Base-by-base conservation (phyloP, 345 rosid genomes). In the Excoecaria agallocha region DNA sequence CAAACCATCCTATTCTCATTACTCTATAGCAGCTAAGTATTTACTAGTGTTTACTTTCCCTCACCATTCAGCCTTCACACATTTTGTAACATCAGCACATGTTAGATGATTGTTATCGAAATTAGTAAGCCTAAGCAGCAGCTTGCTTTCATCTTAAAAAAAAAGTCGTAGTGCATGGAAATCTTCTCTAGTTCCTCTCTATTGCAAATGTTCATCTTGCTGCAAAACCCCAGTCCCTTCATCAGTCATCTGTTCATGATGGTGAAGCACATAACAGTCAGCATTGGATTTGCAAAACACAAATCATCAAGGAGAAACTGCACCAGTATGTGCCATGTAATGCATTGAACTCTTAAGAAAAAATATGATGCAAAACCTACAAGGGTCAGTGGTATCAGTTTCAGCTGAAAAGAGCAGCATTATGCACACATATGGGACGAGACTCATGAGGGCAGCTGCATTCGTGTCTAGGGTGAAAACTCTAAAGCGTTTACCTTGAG, bases 401-500 rank as follows among this genome's bases (percentile, higher is more conserved):
- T 13, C 51, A 64, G 20, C 22, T 15, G 38, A 63, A 9, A 37
- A 3, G 3, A 63, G 24, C 17, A 16, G 22, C n/a, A 30, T 64
- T 1, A 20, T 39, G 48, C 48, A 6, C 48, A 19, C 11, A 63
- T 3, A n/a, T 17, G 11, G 3, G 25, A 52, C 17, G 4, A 20
- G 15, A 50, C 52, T 22, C 25, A 51, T 68, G 15, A 8, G 25
- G 15, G 9, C 62, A 72, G 68, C n/a, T 11, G 15, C 30, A 45
- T 57, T 71, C 0, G 8, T 8, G 57, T 30, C 48, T 20, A 20
- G 48, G 30, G 45, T 12, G 19, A 10, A 56, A 39, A 37, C 15
- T 20, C 19, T 22, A 9, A 2, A 51, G 3, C 37, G 11, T 9
- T 76, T 76, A 84, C 90, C 84, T 83, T 76, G 8, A 69, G 69